Evolutionary conservation across 208 protist genomes (phyloP).

Genomic region (Porcisia deanei): DNA sequence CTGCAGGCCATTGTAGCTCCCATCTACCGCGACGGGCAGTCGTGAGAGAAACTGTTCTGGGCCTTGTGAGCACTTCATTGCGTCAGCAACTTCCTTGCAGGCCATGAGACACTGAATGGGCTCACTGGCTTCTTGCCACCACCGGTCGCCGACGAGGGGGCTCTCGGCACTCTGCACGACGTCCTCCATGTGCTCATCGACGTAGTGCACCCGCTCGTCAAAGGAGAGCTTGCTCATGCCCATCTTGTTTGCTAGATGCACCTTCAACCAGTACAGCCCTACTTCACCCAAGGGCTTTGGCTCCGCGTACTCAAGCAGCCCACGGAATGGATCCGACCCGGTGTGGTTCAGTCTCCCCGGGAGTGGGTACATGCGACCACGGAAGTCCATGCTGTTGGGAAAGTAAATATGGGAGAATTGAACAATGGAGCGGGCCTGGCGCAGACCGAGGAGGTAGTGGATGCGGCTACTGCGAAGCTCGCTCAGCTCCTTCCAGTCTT

Average conservation of each 20-base stretch:
- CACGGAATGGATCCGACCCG: constrained; percentile 93
- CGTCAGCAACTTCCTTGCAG: constrained; percentile 94
- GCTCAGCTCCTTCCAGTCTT: constrained; percentile 82
- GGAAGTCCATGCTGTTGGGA: constrained; percentile 98
- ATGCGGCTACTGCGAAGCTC: constrained; percentile 88
- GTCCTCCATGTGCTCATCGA: constrained; percentile 93
- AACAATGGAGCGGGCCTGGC: constrained; percentile 87
- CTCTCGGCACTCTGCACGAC: constrained; percentile 85
- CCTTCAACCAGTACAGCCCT: constrained; percentile 97
- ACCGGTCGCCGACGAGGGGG: constrained; percentile 79
- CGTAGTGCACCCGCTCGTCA: constrained; percentile 94
- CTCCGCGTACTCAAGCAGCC: constrained; percentile 95
- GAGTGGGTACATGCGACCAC: constrained; percentile 98
- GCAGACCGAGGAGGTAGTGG: constrained; percentile 89
- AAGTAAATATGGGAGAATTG: constrained; percentile 97
- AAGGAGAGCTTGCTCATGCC: constrained; percentile 97
- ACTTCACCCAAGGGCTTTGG: constrained; percentile 91
- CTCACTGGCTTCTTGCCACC: constrained; percentile 96
- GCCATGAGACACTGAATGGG: constrained; percentile 96
- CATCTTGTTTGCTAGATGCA: constrained; percentile 98
- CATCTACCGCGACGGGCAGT: constrained; percentile 97
- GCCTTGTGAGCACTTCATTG: constrained; percentile 89
- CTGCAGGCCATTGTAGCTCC: constrained; percentile 98
- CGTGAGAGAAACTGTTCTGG: constrained; percentile 86
- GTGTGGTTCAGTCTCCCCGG: constrained; percentile 98